phyloP scores from a whole-genome alignment of 371 early-diverging fungal species.

The Mortierella sp. region DNA sequence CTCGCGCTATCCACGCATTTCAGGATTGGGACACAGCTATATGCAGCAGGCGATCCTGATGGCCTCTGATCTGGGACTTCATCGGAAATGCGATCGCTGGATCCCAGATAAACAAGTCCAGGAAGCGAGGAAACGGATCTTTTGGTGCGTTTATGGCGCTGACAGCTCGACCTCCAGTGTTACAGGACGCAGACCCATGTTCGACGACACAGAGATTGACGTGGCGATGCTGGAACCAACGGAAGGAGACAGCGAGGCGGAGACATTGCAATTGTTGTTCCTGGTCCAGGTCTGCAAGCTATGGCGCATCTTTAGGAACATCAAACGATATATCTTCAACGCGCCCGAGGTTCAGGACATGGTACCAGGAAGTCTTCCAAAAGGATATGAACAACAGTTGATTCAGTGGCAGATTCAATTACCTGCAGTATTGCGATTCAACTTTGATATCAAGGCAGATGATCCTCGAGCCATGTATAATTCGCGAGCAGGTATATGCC shows the following conservation, averaged over 20 bases:
- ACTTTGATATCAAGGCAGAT: constrained; percentile 24
- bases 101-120: constrained; percentile 40
- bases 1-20: constrained; percentile 34
- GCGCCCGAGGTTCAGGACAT: constrained; percentile 42
- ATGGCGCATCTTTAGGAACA: constrained; percentile 39
- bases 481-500: constrained; percentile 25
- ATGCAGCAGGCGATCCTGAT: constrained; percentile 40
- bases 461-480: constrained; percentile 30
- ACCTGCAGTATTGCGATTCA: constrained; percentile 31
- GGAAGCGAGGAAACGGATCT: constrained; percentile 30
- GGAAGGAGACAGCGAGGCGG: constrained; percentile 27
- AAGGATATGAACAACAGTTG: constrained; percentile 41
- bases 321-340: constrained; percentile 42
- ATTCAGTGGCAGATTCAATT: constrained; percentile 48
- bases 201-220: constrained; percentile 45
- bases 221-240: constrained; percentile 30
- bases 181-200: constrained; percentile 35
- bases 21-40: constrained; percentile 30
- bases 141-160: constrained; percentile 42
- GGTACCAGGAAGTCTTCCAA: constrained; percentile 43
- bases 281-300: constrained; percentile 33
- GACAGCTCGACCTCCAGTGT: constrained; percentile 38
- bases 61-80: constrained; percentile 37
- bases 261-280: constrained; percentile 26
- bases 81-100: constrained; percentile 48